These are phyloP conservation scores for Prorocentrum cordatum DNA, from an alignment of 169 alveolate genomes.

Conservation along the genomic window DNA sequence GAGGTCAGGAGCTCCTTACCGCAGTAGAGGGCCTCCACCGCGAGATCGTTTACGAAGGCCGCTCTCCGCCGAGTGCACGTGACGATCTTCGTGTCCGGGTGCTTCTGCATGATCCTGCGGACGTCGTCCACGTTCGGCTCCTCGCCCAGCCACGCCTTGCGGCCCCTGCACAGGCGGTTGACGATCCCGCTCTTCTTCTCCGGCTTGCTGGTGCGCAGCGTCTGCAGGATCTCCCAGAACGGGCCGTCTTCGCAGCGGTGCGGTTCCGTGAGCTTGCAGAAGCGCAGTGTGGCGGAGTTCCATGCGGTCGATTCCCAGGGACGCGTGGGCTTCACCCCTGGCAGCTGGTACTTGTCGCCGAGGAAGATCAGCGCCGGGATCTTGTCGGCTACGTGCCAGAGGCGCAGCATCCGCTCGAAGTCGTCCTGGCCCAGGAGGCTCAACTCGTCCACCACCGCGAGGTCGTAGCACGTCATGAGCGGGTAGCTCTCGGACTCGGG, in stretches of 20 bases:
- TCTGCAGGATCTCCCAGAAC: neutral
- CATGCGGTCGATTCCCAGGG: neutral
- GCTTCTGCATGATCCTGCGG: constrained; percentile 1
- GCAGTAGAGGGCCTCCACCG: neutral
- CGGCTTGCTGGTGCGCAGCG: constrained; percentile 18
- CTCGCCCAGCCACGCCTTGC: constrained; percentile 11
- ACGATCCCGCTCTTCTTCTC: neutral
- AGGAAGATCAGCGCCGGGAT: neutral
- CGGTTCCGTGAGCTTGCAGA: neutral
- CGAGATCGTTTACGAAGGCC: neutral
- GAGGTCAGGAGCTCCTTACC: neutral
- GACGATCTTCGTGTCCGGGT: constrained; percentile 20
- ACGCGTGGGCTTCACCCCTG: neutral
- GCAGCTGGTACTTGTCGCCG: neutral
- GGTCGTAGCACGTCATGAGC: neutral
- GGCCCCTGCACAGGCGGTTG: neutral
- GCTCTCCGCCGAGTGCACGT: neutral
- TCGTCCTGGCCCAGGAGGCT: neutral
- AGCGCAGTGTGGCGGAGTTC: neutral
- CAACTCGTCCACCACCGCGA: constrained; percentile 5
- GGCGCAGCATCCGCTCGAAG: neutral
- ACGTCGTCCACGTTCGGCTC: neutral
- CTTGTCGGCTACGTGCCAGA: neutral
- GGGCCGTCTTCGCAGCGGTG: constrained; percentile 25
- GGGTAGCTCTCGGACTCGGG: neutral